phyloP scores from a whole-genome alignment of 805 yeast species.

The Lipomyces oligophaga region DNA sequence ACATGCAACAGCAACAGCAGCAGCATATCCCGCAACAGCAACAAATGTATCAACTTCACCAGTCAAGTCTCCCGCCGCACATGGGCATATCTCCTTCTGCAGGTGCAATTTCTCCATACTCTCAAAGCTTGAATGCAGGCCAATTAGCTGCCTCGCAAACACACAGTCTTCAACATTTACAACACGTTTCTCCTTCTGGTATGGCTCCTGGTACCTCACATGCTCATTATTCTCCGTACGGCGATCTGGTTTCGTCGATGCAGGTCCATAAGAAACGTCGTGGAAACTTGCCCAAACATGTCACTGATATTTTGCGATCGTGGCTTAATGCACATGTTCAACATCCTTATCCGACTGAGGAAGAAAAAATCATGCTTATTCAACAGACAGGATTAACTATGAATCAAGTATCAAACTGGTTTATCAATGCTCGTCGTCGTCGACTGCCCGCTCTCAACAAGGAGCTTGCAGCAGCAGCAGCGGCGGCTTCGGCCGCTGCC shows the following conservation, averaged over 20 bases:
- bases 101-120: background rate
- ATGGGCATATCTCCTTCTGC: no score
- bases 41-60: slow-evolving; percentile 7
- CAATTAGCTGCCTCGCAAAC: background rate
- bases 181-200: slow-evolving; percentile 1
- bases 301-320: slow-evolving; percentile 63
- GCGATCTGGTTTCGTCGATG: background rate
- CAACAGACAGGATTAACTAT: slow-evolving; percentile 71
- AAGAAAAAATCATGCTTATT: slow-evolving; percentile 68
- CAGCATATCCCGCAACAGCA: slow-evolving; percentile 11
- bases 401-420: slow-evolving; percentile 83
- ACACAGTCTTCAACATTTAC: slow-evolving; percentile 3
- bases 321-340: slow-evolving; percentile 74
- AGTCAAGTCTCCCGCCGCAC: slow-evolving; percentile 8
- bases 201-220: background rate
- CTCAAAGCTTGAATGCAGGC: background rate
- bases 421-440: slow-evolving; percentile 79
- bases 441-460: slow-evolving; percentile 45
- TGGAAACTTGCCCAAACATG: slow-evolving; percentile 73
- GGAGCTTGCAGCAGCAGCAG: slow-evolving; percentile 20
- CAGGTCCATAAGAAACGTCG: slow-evolving; percentile 44
- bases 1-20: slow-evolving; percentile 11
- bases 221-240: background rate
- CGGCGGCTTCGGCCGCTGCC: slow-evolving; percentile 4
- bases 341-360: slow-evolving; percentile 80